Evolutionary conservation across 177 flowering plant genomes (phyloP).

Genomic region (Vitis hybrid): DNA sequence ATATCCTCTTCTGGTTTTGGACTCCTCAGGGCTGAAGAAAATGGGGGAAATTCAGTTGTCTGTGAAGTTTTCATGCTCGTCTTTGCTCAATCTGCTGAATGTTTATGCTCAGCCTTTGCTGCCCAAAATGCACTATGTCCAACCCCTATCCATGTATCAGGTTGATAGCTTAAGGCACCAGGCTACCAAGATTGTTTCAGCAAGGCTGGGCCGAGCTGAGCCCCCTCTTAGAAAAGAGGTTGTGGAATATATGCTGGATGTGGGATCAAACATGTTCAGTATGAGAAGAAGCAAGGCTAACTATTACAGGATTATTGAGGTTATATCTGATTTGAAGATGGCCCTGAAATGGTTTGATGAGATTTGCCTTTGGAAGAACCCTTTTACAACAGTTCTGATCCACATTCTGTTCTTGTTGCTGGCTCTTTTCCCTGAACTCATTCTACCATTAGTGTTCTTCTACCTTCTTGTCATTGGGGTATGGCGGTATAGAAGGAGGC

Average conservation of each 20-base stretch:
- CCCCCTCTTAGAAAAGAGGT: conserved; percentile 6
- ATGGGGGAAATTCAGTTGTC: conserved; percentile 9
- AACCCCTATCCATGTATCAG: conserved; percentile 1
- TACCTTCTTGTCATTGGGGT: neutral
- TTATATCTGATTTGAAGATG: neutral
- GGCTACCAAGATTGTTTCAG: conserved; percentile 5
- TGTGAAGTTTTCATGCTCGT: neutral
- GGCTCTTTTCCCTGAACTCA: conserved; percentile 3
- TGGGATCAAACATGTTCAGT: conserved; percentile 4
- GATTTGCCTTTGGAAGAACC: conserved; percentile 8
- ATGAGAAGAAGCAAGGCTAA: conserved; percentile 8
- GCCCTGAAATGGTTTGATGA: conserved; percentile 1
- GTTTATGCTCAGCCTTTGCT: conserved; percentile 1
- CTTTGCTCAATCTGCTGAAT: neutral
- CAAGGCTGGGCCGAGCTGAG: conserved; percentile 6
- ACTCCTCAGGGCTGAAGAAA: conserved; percentile 3
- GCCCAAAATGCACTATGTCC: conserved; percentile 6
- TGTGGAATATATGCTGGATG: conserved; percentile 7
- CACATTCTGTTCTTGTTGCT: conserved; percentile 4
- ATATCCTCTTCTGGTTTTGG: conserved; percentile 1
- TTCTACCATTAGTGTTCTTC: conserved; percentile 1
- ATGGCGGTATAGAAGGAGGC: conserved; percentile 2
- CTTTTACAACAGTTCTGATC: conserved; percentile 2
- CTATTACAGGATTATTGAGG: conserved; percentile 3
- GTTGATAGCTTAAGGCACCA: conserved; percentile 6